A percentile compares a stretch with the other conserved stretches of the same genome.
These are phyloP conservation scores for Bipolaris sorokiniana DNA, from an alignment of 2,329 filamentous ascomycete genomes.

Conservation along the genomic window DNA sequence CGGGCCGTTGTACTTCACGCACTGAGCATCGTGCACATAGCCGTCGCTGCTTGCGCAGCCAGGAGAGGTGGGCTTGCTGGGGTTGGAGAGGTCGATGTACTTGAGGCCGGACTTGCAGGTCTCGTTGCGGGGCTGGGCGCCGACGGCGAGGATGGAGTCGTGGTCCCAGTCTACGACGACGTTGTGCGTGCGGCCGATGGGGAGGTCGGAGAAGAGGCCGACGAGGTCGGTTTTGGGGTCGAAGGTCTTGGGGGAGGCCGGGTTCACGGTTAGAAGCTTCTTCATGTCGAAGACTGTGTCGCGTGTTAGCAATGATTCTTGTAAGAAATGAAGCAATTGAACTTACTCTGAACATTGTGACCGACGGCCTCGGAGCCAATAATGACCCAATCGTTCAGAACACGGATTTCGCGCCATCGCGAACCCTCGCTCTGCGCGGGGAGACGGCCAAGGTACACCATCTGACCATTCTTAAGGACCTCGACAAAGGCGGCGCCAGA, in stretches of 20 bases:
- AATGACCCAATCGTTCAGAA: slow-evolving; percentile 53
- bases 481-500: slow-evolving; percentile 62
- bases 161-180: slow-evolving; percentile 46
- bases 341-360: slow-evolving; percentile 58
- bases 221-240: slow-evolving; percentile 39
- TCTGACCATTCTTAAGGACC: slow-evolving; percentile 56
- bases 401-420: slow-evolving; percentile 61
- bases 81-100: slow-evolving; percentile 64
- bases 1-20: slow-evolving; percentile 61
- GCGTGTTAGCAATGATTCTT: too few relatives aligned
- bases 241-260: slow-evolving; percentile 40
- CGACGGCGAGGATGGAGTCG: slow-evolving; percentile 44
- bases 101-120: slow-evolving; percentile 60
- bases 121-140: slow-evolving; percentile 41
- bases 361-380: slow-evolving; percentile 54
- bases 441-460: slow-evolving; percentile 60
- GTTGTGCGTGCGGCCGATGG: slow-evolving; percentile 49
- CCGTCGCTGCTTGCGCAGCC: slow-evolving; percentile 61
- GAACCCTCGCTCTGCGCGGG: slow-evolving; percentile 53
- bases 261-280: slow-evolving; percentile 42
- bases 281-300: slow-evolving; percentile 54
- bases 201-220: slow-evolving; percentile 32
- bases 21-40: slow-evolving; percentile 68
- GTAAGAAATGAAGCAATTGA: too few relatives aligned
- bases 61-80: slow-evolving; percentile 58